phyloP scores from a whole-genome alignment of 805 yeast genomes.

The Brettanomyces nanus region DNA sequence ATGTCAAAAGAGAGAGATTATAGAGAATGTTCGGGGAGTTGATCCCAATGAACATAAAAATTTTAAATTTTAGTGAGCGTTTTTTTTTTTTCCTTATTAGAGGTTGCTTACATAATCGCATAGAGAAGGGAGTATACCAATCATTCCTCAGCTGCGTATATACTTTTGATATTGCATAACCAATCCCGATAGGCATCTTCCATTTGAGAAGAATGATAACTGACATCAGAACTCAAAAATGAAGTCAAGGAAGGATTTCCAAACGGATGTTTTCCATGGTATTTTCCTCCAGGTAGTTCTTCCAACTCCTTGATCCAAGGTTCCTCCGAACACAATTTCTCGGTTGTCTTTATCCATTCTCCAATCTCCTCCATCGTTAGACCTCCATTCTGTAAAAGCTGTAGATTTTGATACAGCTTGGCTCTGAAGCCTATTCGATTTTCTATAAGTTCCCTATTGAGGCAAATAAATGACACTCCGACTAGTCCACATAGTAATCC shows the following conservation, averaged over 20 bases:
- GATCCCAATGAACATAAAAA: too few species aligned
- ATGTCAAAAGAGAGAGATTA: too few species aligned
- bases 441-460: conserved; percentile 40
- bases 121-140: too few species aligned
- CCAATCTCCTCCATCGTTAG: conserved; percentile 39
- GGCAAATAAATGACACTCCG: conserved; percentile 46
- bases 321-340: conserved; percentile 44
- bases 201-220: conserved; percentile 24
- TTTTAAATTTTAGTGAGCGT: background rate
- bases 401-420: conserved; percentile 41
- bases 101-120: background rate
- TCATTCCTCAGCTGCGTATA: too few species aligned
- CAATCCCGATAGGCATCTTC: conserved; percentile 27
- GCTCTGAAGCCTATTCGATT: conserved; percentile 41
- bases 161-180: too few species aligned
- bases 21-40: too few species aligned
- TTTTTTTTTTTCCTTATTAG: background rate
- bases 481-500: conserved; percentile 60
- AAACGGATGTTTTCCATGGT: conserved; percentile 6
- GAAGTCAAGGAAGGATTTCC: conserved; percentile 17
- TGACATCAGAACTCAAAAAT: conserved; percentile 13
- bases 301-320: conserved; percentile 48
- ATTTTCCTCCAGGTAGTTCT: conserved; percentile 2
- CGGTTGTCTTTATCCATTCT: conserved; percentile 46
- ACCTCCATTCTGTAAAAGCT: conserved; percentile 46